phyloP scores from a whole-genome alignment of 78 protist species.

The Speleostelium caveatum region DNA sequence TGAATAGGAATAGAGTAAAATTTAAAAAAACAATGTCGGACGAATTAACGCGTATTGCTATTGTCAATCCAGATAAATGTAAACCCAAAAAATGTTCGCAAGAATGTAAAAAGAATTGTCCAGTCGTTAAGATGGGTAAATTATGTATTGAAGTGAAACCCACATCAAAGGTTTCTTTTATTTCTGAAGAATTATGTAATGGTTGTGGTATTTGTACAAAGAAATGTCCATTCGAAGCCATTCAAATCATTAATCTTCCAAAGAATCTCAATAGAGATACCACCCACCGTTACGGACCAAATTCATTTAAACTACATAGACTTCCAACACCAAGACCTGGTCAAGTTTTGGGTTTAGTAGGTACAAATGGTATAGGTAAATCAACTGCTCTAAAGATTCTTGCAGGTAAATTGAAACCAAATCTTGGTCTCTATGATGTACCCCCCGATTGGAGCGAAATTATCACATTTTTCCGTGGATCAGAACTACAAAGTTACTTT shows the following conservation, averaged over 20 bases:
- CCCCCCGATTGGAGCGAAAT: conserved; percentile 99
- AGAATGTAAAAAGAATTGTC: conserved; percentile 99
- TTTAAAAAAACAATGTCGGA: conserved; percentile 45
- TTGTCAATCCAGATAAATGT: conserved; percentile 97
- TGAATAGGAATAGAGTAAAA: neutral
- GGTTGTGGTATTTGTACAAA: conserved; percentile 99
- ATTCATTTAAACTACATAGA: conserved; percentile 99
- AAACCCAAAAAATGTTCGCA: conserved; percentile 98
- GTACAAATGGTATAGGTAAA: conserved; percentile 99
- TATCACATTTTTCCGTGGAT: conserved; percentile 97
- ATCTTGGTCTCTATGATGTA: conserved; percentile 95
- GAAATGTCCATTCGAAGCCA: conserved; percentile 99
- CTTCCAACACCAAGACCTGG: conserved; percentile 99
- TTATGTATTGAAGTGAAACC: conserved; percentile 98
- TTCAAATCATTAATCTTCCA: conserved; percentile 98
- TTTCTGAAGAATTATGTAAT: conserved; percentile 99
- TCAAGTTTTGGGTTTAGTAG: conserved; percentile 99
- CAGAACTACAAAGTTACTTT: conserved; percentile 99
- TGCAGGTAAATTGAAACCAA: conserved; percentile 98
- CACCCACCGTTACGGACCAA: conserved; percentile 99
- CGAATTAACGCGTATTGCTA: conserved; percentile 97
- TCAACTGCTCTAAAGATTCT: conserved; percentile 99
- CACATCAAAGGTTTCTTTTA: conserved; percentile 87
- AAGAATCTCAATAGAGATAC: conserved; percentile 90
- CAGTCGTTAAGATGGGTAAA: conserved; percentile 98